phyloP scores from a whole-genome alignment of 192 early-diverging fungal genomes.

The Diversispora eburnea region DNA sequence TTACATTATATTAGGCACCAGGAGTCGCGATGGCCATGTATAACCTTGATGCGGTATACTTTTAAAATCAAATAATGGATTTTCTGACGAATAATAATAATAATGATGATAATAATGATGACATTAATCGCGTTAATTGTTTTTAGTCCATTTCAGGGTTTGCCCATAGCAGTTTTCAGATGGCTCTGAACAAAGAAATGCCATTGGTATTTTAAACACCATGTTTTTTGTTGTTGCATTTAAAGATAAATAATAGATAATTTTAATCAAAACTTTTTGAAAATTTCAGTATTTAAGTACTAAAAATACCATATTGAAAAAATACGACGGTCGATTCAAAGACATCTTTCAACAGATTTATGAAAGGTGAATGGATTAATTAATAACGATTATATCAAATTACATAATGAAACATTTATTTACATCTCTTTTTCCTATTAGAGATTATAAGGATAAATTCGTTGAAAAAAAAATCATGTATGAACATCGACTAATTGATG shows the following conservation, averaged over 20 bases:
- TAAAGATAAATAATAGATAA: not conserved
- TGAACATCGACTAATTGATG: conserved; percentile 97
- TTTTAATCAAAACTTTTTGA: not conserved
- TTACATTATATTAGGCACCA: conserved; percentile 41
- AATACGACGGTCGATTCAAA: conserved; percentile 98
- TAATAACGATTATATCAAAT: not conserved
- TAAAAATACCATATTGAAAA: conserved; percentile 98
- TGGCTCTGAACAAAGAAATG: conserved; percentile 86
- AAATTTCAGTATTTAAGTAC: conserved; percentile 74
- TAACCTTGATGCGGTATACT: conserved; percentile 71
- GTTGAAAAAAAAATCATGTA: conserved; percentile 87
- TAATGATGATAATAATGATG: not conserved
- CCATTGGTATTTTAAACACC: conserved; percentile 53
- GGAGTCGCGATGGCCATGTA: conserved; percentile 97
- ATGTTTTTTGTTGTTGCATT: not conserved
- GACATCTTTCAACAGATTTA: conserved; percentile 94
- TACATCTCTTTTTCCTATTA: not conserved
- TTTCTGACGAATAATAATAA: not conserved
- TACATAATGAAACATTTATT: not conserved
- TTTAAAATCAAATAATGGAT: too few species aligned
- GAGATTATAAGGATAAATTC: conserved; percentile 78
- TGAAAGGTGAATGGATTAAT: conserved; percentile 46
- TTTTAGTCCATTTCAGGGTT: conserved; percentile 82
- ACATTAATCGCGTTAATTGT: not conserved
- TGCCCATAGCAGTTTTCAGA: conserved; percentile 90